Evolutionary conservation across 139 green algal species (phyloP).

Genomic region (Volvox africanus): DNA sequence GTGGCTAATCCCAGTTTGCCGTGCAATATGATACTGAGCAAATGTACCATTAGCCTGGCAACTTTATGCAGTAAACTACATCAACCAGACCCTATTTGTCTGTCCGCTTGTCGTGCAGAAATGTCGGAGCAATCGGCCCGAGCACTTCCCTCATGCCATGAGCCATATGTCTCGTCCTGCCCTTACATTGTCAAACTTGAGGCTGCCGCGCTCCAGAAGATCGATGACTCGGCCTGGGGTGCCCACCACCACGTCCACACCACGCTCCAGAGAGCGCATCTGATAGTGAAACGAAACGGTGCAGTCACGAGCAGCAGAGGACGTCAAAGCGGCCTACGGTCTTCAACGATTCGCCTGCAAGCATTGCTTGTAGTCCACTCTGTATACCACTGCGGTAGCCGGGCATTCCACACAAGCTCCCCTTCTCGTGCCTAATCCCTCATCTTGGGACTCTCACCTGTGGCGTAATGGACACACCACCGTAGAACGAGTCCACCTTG

Average conservation of each 20-base stretch:
- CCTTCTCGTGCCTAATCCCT: no score
- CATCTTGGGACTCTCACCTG: constrained; percentile 10
- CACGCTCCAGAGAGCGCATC: constrained; percentile 77
- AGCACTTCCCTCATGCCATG: background rate
- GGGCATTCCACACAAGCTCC: no score
- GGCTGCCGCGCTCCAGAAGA: constrained; percentile 86
- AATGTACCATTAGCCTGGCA: no score
- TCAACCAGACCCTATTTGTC: no score
- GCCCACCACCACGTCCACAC: constrained; percentile 96
- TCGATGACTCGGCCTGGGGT: constrained; percentile 98
- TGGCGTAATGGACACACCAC: constrained; percentile 80
- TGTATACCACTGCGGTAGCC: background rate
- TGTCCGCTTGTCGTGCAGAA: no score
- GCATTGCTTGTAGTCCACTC: no score
- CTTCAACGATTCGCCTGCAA: no score
- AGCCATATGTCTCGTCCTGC: background rate
- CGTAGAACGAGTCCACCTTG: constrained; percentile 88
- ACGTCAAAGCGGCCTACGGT: background rate
- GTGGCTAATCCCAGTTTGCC: no score
- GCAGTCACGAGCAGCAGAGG: background rate
- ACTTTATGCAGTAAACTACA: no score
- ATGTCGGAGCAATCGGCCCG: no score
- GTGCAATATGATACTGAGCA: no score
- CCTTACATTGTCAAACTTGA: constrained; percentile 79
- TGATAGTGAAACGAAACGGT: constrained; percentile 45